Conservation (phyloP, 2,329 filamentous ascomycete genomes). For the Beauveria bassiana region DNA sequence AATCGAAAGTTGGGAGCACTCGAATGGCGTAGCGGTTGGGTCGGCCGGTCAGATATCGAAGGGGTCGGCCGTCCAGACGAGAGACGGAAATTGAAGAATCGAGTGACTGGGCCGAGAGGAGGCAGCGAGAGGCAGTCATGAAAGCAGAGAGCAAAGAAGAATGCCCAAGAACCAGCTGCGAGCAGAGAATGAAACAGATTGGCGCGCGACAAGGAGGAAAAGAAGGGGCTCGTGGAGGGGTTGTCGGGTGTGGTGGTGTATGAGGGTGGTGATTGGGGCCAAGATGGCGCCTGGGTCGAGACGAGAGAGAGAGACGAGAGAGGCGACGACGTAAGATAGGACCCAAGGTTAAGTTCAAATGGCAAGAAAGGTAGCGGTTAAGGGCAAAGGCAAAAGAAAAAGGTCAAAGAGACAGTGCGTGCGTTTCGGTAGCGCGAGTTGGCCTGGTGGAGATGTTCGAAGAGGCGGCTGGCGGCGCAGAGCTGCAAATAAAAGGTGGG, state of each 20-base stretch:
- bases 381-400: background rate
- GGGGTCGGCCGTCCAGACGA: background rate
- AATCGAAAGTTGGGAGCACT: background rate
- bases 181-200: background rate
- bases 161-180: slow-evolving; percentile 4
- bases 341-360: background rate
- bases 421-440: background rate
- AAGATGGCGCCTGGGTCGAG: background rate
- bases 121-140: background rate
- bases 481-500: background rate
- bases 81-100: background rate
- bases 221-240: slow-evolving; percentile 11
- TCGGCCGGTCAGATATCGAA: slow-evolving; percentile 1
- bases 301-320: background rate
- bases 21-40: background rate
- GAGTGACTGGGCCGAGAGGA: background rate
- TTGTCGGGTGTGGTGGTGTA: slow-evolving; percentile 5
- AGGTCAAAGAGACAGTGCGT: slow-evolving; percentile 5
- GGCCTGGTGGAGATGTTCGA: background rate
- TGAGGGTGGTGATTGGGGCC: background rate
- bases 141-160: background rate
- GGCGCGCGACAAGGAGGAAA: background rate
- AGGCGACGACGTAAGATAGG: background rate
- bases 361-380: background rate
- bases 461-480: background rate